Evolutionary conservation across 108 stramenopile species (phyloP), one percentile per base, ranked within the genome.

Genomic region (Hondaea fermentalgiana): DNA sequence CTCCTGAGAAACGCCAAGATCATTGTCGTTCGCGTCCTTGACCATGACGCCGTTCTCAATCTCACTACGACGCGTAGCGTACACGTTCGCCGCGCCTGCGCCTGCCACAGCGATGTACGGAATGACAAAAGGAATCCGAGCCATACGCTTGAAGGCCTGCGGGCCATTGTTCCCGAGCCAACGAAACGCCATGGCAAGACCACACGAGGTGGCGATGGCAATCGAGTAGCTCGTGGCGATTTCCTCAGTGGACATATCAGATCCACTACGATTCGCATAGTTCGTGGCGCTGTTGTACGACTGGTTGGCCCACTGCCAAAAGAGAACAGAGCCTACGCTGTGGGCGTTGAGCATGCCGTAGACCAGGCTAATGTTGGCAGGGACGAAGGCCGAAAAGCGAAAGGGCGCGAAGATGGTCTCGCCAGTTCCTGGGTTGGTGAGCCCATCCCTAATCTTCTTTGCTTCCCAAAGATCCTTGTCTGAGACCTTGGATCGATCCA

Each of bases 241-340:
- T 53, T 83, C 19, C 28, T 83, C 76, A 43, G 76, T 83, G 23
- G 76, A 53, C 76, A 83, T 83, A 12, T 83, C 76, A 23, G 76
- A 83, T 53, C 76, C 76, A 23, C 49, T 53, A 12, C 76, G 45
- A 3, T 83, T 83, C 49, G 76, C 76, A 53, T 83, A 83, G 76
- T 83, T 83, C 16, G 76, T 83, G 51, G 76, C 76, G 49, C 49
- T 53, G 76, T 83, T 83, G 2, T 28, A 83, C 23, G 49, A 53
- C 51, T 83, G 76, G 76, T 83, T 83, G 16, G 51, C 51, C 76
- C 76, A 83, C 51, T 83, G 76, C 76, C 76, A 83, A 23, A 83
- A 83, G 25, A 83, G 49, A 6, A 53, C 28, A 2, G 49, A 47
- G 12, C 45, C 76, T 12, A 53, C 23, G 17, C 23, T 53, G 4